A percentile compares a stretch with the other conserved stretches of the same genome.
Evolutionary conservation across 2,329 filamentous ascomycete genomes (phyloP).

Genomic region (Cladosporium velox): DNA sequence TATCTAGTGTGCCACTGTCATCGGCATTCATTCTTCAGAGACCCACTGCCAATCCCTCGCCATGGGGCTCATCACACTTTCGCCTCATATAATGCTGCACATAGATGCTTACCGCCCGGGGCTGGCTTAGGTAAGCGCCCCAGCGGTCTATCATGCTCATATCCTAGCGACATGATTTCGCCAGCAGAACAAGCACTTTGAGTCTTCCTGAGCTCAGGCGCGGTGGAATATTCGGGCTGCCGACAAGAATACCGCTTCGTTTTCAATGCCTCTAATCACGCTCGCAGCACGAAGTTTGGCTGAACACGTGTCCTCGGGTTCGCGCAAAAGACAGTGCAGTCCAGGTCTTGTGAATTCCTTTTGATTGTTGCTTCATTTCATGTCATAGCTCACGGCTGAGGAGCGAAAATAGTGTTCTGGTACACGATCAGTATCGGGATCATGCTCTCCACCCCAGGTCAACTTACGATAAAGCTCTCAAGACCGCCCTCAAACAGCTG

Average conservation of each 20-base stretch:
- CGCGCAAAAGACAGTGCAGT: background rate
- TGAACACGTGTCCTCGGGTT: background rate
- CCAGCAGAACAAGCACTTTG: background rate
- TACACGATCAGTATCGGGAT: background rate
- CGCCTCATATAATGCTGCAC: background rate
- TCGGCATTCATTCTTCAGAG: background rate
- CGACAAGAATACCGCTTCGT: background rate
- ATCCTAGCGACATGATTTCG: background rate
- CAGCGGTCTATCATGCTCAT: background rate
- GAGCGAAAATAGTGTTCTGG: conserved; percentile 9
- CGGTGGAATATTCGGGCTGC: background rate
- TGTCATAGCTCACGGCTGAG: background rate
- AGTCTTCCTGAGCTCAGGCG: background rate
- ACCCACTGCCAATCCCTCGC: background rate
- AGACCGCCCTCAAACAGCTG: conserved; percentile 67
- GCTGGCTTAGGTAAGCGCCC: background rate
- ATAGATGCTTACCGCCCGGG: background rate
- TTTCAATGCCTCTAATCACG: background rate
- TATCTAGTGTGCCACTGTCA: background rate
- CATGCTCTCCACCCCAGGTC: background rate
- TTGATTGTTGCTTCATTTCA: background rate
- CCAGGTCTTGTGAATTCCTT: background rate
- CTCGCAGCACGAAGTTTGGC: background rate
- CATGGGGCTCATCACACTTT: background rate
- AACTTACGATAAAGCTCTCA: conserved; percentile 70